phyloP scores from a whole-genome alignment of 2,329 filamentous ascomycete genomes.

The Trichoderma sp. region DNA sequence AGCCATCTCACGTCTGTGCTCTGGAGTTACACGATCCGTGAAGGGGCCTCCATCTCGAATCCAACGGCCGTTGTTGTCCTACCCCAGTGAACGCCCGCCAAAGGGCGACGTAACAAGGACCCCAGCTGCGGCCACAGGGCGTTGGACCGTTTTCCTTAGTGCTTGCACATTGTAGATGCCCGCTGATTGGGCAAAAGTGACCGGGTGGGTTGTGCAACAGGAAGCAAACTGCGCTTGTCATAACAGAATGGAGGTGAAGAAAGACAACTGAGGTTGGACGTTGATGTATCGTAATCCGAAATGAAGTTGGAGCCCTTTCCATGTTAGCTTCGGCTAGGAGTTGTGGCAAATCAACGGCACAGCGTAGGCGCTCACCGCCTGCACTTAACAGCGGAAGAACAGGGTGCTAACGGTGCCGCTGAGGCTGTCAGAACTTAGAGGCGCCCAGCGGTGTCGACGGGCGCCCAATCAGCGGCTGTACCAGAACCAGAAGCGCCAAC shows the following conservation, averaged over 20 bases:
- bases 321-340: not conserved
- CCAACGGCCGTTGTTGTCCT: not conserved
- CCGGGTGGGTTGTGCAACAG: not conserved
- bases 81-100: not conserved
- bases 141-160: not conserved
- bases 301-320: not conserved
- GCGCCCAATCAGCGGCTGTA: constrained; percentile 6
- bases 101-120: not conserved
- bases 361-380: not conserved
- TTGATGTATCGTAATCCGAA: not conserved
- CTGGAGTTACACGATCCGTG: constrained; percentile 2
- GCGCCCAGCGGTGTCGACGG: not conserved
- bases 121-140: not conserved
- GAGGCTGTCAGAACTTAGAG: not conserved
- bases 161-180: not conserved
- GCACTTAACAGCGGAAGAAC: not conserved
- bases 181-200: not conserved
- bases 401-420: not conserved
- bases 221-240: not conserved
- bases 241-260: not conserved
- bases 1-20: constrained; percentile 6
- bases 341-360: not conserved
- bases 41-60: not conserved
- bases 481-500: not conserved
- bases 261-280: not conserved